phyloP scores from a whole-genome alignment of 108 stramenopile species.

The Pelagomonas calceolata region DNA sequence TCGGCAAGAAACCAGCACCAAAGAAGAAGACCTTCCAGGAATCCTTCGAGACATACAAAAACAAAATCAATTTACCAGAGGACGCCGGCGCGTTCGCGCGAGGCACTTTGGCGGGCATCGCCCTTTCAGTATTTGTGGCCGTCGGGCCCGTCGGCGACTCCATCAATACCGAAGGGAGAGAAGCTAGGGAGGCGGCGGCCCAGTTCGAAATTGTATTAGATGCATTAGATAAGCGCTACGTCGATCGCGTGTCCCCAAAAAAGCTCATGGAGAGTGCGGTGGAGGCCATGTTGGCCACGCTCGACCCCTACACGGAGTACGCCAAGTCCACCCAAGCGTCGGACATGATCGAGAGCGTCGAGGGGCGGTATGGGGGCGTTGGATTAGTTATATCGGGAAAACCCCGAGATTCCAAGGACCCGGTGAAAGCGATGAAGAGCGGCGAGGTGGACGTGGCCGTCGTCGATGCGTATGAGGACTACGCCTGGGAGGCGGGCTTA shows the following conservation, averaged over 20 bases:
- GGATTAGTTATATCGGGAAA: constrained; percentile 64
- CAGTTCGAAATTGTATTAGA: not conserved
- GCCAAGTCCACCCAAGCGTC: constrained; percentile 60
- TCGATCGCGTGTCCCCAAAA: constrained; percentile 30
- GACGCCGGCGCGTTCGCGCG: not conserved
- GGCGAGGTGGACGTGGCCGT: constrained; percentile 59
- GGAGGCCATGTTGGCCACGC: constrained; percentile 71
- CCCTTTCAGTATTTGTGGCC: not conserved
- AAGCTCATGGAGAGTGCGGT: constrained; percentile 77
- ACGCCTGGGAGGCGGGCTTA: constrained; percentile 71
- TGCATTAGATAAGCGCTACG: constrained; percentile 14
- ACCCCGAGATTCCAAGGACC: not conserved
- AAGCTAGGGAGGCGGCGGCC: not conserved
- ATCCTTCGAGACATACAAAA: too few species aligned
- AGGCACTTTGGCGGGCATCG: not conserved
- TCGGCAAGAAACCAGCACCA: too few species aligned
- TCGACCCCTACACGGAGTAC: constrained; percentile 95
- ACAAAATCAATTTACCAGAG: too few species aligned
- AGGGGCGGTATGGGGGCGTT: constrained; percentile 80
- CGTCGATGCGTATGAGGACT: constrained; percentile 81
- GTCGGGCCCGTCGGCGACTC: not conserved
- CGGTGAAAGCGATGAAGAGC: too few species aligned
- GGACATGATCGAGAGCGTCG: constrained; percentile 67
- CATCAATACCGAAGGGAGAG: not conserved
- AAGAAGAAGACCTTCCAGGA: too few species aligned